These are phyloP conservation scores for Infundibulicybe gibba DNA, from an alignment of 768 basidiomycete species.

Conservation along the genomic window DNA sequence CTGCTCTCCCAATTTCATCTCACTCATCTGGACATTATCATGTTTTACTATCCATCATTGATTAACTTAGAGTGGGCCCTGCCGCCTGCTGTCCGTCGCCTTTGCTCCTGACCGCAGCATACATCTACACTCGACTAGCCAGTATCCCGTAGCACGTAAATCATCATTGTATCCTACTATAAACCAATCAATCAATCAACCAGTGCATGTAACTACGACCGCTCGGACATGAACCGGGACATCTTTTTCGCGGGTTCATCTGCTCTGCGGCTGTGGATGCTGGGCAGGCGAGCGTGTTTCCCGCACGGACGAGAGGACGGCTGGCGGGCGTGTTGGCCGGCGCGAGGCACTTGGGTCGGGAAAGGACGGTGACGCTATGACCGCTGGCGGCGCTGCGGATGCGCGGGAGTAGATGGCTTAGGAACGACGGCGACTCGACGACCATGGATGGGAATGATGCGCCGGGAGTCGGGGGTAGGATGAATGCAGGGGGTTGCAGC, in stretches of 20 bases:
- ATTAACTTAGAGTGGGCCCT: no score
- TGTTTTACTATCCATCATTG: no score
- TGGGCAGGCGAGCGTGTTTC: not conserved
- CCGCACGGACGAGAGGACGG: slow-evolving; percentile 5
- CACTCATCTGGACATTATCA: no score
- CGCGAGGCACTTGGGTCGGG: slow-evolving; percentile 5
- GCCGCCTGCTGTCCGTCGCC: no score
- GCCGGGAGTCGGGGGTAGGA: not conserved
- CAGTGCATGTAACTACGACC: slow-evolving; percentile 8
- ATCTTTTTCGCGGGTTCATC: slow-evolving; percentile 7
- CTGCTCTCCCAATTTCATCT: no score
- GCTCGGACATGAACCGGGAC: slow-evolving; percentile 33
- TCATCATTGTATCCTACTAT: slow-evolving; percentile 15
- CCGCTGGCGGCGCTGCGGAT: slow-evolving; percentile 7
- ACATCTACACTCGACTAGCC: no score
- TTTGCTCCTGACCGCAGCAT: no score
- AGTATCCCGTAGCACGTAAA: no score
- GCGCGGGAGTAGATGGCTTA: slow-evolving; percentile 5
- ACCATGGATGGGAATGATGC: slow-evolving; percentile 25
- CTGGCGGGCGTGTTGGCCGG: slow-evolving; percentile 4
- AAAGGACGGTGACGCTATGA: slow-evolving; percentile 16
- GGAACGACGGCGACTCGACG: slow-evolving; percentile 37
- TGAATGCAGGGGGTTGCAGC: not conserved
- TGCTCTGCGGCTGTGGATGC: not conserved
- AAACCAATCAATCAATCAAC: slow-evolving; percentile 11